phyloP scores from a whole-genome alignment of 2,329 filamentous ascomycete genomes.

The Fusarium pseudocircinatum region DNA sequence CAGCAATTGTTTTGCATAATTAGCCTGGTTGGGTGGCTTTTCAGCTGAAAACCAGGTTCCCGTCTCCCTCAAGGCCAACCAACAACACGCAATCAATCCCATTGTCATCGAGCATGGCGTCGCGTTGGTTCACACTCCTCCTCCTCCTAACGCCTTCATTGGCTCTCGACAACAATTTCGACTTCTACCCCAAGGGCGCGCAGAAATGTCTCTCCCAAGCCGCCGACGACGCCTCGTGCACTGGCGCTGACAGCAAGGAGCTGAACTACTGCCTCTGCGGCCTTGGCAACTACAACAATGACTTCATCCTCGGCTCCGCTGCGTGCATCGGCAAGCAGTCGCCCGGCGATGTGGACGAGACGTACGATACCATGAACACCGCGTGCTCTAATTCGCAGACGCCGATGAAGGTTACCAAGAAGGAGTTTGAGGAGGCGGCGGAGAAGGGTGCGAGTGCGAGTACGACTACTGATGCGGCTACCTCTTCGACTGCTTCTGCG shows the following conservation, averaged over 20 bases:
- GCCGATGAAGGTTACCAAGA: slow-evolving; percentile 53
- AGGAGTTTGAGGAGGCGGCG: slow-evolving; percentile 51
- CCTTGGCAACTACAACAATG: slow-evolving; percentile 51
- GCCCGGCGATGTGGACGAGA: slow-evolving; percentile 50
- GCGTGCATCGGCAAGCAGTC: slow-evolving; percentile 53
- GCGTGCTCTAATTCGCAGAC: slow-evolving; percentile 58
- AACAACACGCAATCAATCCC: neutral
- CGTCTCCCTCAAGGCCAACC: neutral
- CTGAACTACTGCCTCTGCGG: slow-evolving; percentile 62
- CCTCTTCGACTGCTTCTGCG: slow-evolving; percentile 2
- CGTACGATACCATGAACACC: slow-evolving; percentile 55
- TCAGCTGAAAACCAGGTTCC: slow-evolving; percentile 22
- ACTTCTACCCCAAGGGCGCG: slow-evolving; percentile 46
- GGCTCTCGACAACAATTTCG: slow-evolving; percentile 46
- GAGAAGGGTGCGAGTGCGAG: slow-evolving; percentile 3
- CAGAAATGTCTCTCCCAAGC: slow-evolving; percentile 56
- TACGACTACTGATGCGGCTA: neutral
- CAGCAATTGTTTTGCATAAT: neutral
- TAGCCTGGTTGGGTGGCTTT: slow-evolving; percentile 19
- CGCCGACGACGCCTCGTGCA: slow-evolving; percentile 53
- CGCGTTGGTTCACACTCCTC: slow-evolving; percentile 45
- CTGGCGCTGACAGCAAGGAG: slow-evolving; percentile 48
- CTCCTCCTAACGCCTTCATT: slow-evolving; percentile 38
- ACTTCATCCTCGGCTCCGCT: slow-evolving; percentile 60
- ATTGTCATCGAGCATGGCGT: slow-evolving; percentile 38